Percentiles rank a stretch among this genome's conserved stretches.
Evolutionary conservation across 179 eudicot genomes (phyloP).

Genomic region (Corrigiola litoralis): DNA sequence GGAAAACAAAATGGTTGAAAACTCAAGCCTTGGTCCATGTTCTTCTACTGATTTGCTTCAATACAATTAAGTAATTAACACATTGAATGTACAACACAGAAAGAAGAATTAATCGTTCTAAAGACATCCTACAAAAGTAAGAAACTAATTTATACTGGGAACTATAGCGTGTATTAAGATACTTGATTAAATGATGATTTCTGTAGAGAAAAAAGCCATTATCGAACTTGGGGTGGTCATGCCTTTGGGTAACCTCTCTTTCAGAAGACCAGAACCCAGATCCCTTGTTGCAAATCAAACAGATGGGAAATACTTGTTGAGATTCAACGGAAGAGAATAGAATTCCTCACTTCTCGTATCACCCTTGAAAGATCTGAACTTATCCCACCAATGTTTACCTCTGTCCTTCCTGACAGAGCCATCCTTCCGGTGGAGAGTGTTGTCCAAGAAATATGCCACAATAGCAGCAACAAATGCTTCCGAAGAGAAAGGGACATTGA

Average conservation of each 20-base stretch:
- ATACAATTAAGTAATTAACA: constrained; percentile 27
- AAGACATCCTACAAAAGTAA: constrained; percentile 24
- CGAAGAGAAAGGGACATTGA: constrained; percentile 86
- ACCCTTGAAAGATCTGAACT: constrained; percentile 60
- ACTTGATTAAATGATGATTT: constrained; percentile 27
- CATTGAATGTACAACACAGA: constrained; percentile 38
- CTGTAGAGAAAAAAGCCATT: constrained; percentile 1
- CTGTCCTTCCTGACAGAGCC: constrained; percentile 60
- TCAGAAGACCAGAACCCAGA: not conserved
- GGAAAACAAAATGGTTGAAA: not conserved
- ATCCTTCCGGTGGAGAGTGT: constrained; percentile 58
- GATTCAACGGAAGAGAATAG: constrained; percentile 78
- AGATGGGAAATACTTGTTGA: constrained; percentile 91
- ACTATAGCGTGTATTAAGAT: constrained; percentile 27
- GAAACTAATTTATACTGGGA: constrained; percentile 32
- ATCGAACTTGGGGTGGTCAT: constrained; percentile 2
- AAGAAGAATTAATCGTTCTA: constrained; percentile 30
- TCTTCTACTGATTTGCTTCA: constrained; percentile 15
- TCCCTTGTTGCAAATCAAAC: constrained; percentile 30
- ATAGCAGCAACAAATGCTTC: constrained; percentile 80
- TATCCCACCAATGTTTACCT: constrained; percentile 96
- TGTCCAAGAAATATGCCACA: constrained; percentile 70
- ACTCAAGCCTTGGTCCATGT: not conserved
- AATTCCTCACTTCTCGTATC: constrained; percentile 91
- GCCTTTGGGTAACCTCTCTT: not conserved